Conservation (phyloP, 495 filamentous ascomycete genomes). For the Aspergillus incahuasiensis region DNA sequence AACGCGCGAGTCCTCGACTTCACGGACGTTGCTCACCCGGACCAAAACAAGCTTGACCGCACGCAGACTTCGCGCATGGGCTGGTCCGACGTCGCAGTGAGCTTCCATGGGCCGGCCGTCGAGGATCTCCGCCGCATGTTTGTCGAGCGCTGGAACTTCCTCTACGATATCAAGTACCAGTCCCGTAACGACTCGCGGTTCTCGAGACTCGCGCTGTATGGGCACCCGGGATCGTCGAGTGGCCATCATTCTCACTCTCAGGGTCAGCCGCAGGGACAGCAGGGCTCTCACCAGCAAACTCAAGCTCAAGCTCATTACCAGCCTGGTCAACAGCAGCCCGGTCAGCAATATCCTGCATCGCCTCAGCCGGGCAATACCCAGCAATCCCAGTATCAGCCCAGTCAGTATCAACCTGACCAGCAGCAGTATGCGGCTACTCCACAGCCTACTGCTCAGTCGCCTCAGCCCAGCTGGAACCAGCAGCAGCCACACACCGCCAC, state of each 20-base stretch:
- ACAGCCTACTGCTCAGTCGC: constrained; percentile 9
- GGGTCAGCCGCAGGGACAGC: constrained; percentile 14
- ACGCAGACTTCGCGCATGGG: constrained; percentile 82
- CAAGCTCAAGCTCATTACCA: too few species aligned
- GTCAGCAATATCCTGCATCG: constrained; percentile 4
- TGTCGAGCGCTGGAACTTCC: constrained; percentile 88
- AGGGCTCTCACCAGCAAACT: constrained; percentile 12
- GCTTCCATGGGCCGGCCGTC: constrained; percentile 72
- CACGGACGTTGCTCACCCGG: constrained; percentile 74
- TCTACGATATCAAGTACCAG: constrained; percentile 78
- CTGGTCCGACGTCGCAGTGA: constrained; percentile 86
- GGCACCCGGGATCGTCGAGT: constrained; percentile 20
- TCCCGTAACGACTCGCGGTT: constrained; percentile 62
- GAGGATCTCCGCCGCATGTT: constrained; percentile 78
- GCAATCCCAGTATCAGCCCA: constrained; percentile 2
- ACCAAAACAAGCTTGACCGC: constrained; percentile 83
- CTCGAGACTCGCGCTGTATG: constrained; percentile 42
- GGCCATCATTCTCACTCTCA: too few species aligned
- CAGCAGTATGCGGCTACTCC: constrained; percentile 9
- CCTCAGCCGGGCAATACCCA: background rate
- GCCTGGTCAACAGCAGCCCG: constrained; percentile 1
- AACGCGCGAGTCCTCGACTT: constrained; percentile 88
- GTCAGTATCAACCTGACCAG: constrained; percentile 4
- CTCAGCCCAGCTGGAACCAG: constrained; percentile 7
- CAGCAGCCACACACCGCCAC: background rate